These are phyloP conservation scores for Elsinoe ampelina DNA, from an alignment of 2,329 filamentous ascomycete species.

Conservation along the genomic window DNA sequence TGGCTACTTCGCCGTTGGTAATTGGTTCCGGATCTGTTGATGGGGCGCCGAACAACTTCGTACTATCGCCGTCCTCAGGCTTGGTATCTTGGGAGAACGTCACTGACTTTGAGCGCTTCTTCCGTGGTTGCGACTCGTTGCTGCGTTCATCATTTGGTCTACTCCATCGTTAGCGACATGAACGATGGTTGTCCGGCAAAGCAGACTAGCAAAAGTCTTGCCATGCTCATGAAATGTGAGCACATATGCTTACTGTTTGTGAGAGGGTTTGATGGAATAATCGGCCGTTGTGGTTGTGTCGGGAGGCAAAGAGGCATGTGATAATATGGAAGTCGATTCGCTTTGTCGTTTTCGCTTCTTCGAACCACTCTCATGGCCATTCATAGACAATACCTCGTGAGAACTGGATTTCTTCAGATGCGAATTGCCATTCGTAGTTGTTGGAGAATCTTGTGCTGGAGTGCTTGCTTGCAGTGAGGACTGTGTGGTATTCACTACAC, in stretches of 20 bases:
- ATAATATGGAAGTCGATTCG: not conserved
- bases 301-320: conserved; percentile 2
- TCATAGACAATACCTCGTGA: too few species aligned
- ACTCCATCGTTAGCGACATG: conserved; percentile 1
- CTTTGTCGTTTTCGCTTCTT: conserved; percentile 5
- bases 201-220: not conserved
- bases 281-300: not conserved
- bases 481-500: not conserved
- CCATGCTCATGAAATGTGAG: not conserved
- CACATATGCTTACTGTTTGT: too few species aligned
- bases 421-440: not conserved
- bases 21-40: not conserved
- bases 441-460: not conserved
- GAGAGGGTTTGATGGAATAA: not conserved
- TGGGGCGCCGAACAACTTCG: conserved; percentile 25
- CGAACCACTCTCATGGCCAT: not conserved
- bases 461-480: not conserved
- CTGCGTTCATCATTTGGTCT: not conserved
- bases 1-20: not conserved
- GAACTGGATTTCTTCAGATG: too few species aligned
- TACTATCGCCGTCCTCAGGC: conserved; percentile 45
- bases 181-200: too few species aligned
- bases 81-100: conserved; percentile 58
- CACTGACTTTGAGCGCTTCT: conserved; percentile 44
- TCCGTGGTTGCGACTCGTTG: not conserved